These are phyloP conservation scores for Pelargonium australe DNA, from an alignment of 441 rosid species.

Conservation along the genomic window DNA sequence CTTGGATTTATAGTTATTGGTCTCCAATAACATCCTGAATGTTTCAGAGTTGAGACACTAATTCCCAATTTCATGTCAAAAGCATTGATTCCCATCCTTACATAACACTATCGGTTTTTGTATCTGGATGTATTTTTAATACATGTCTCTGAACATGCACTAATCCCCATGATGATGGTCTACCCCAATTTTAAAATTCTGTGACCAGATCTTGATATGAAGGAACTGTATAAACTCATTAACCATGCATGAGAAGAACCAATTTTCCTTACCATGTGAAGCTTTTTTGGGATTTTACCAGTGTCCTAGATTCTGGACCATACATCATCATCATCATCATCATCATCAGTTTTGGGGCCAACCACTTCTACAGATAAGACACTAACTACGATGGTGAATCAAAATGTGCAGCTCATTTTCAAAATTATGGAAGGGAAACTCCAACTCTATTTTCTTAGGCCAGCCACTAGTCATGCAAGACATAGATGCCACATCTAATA, in stretches of 20 bases:
- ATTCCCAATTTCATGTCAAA: no score
- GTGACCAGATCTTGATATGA: neutral
- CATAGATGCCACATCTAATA: neutral
- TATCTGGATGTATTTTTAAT: neutral
- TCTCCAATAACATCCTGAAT: neutral
- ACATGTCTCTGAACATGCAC: neutral
- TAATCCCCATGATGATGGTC: neutral
- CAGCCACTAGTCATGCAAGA: neutral
- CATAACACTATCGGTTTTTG: neutral
- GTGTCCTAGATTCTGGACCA: neutral
- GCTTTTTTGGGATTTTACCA: neutral
- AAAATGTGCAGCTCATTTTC: neutral
- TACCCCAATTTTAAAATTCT: neutral
- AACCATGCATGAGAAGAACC: neutral
- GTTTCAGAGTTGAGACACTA: neutral
- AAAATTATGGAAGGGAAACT: neutral
- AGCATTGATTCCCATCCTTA: neutral
- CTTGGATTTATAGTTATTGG: neutral
- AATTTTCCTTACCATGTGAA: neutral
- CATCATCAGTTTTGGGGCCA: no score
- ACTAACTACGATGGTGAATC: neutral
- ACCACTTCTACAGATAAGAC: neutral
- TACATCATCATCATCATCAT: neutral
- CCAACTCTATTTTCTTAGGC: neutral
- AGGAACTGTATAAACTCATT: neutral